phyloP scores from a whole-genome alignment of 2,329 filamentous ascomycete genomes.

The Microthyrium microscopicum region DNA sequence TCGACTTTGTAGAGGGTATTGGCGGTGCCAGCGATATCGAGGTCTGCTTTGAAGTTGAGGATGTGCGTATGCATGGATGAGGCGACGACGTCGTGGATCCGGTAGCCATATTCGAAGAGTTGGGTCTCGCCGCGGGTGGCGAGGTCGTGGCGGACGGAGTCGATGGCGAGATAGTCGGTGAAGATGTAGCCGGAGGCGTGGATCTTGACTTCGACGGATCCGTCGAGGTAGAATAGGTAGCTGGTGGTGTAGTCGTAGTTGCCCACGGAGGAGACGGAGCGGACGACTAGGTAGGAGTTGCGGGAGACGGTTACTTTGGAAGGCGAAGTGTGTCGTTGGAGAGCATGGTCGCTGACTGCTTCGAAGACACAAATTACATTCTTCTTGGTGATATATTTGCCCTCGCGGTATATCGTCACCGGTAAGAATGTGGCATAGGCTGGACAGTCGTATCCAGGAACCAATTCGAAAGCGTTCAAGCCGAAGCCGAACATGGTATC shows the following conservation, averaged over 20 bases:
- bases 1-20: slow-evolving; percentile 17
- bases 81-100: slow-evolving; percentile 14
- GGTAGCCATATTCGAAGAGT: slow-evolving; percentile 11
- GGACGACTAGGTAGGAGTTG: slow-evolving; percentile 24
- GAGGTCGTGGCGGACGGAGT: slow-evolving; percentile 1
- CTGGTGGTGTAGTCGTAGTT: slow-evolving; percentile 34
- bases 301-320: slow-evolving; percentile 17
- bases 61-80: slow-evolving; percentile 16
- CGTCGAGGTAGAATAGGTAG: slow-evolving; percentile 33
- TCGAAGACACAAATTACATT: slow-evolving; percentile 26
- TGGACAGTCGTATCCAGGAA: slow-evolving; percentile 28
- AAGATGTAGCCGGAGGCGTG: slow-evolving; percentile 24
- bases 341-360: slow-evolving; percentile 17
- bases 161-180: slow-evolving; percentile 12
- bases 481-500: slow-evolving; percentile 25
- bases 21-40: slow-evolving; percentile 15
- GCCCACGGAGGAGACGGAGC: slow-evolving; percentile 32
- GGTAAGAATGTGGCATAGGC: slow-evolving; percentile 23
- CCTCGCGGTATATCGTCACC: slow-evolving; percentile 15
- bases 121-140: slow-evolving; percentile 13
- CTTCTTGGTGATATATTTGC: slow-evolving; percentile 16
- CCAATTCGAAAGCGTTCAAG: slow-evolving; percentile 19
- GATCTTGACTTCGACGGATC: slow-evolving; percentile 22
- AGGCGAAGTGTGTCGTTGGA: slow-evolving; percentile 17
- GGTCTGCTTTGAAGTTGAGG: slow-evolving; percentile 25